These are phyloP conservation scores for Brassica rapa DNA, from an alignment of 345 rosid genomes.

Conservation along the genomic window DNA sequence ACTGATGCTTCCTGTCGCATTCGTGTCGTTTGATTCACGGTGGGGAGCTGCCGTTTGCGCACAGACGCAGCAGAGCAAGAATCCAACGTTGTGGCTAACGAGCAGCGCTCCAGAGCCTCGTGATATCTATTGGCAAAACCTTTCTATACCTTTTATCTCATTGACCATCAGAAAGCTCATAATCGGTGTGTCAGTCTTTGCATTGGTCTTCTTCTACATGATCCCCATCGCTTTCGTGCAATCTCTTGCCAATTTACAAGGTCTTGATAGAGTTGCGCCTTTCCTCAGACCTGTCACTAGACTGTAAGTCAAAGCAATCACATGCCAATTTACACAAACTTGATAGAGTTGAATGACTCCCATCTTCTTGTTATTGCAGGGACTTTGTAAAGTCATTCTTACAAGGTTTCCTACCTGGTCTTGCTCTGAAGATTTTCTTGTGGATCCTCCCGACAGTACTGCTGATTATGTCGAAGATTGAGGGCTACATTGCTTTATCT, in stretches of 20 bases:
- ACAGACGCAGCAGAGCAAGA: constrained; percentile 94
- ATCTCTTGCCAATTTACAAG: constrained; percentile 93
- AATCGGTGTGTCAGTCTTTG: constrained; percentile 70
- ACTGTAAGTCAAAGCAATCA: constrained; percentile 57
- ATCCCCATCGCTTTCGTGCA: constrained; percentile 98
- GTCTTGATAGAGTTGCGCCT: constrained; percentile 88
- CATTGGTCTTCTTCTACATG: constrained; percentile 96
- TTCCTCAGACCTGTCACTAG: constrained; percentile 91
- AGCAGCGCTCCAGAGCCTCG: constrained; percentile 98
- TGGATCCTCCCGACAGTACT: constrained; percentile 69
- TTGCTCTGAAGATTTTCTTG: constrained; percentile 85
- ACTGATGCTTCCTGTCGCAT: constrained; percentile 73
- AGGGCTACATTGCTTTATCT: constrained; percentile 82
- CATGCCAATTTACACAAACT: too few relatives aligned
- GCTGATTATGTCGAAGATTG: constrained; percentile 93
- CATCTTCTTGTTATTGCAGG: constrained; percentile 51
- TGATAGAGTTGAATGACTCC: background rate
- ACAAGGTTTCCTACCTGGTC: constrained; percentile 97
- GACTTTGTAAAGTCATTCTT: constrained; percentile 89
- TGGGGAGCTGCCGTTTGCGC: constrained; percentile 99
- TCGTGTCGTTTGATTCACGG: constrained; percentile 87
- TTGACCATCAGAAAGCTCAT: constrained; percentile 74
- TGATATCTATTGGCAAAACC: constrained; percentile 89
- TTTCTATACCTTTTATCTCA: constrained; percentile 90
- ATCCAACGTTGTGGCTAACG: constrained; percentile 89